A percentile compares a stretch with the other conserved stretches of the same genome.
These are phyloP conservation scores for Annona cherimola DNA, from an alignment of 164 flowering plant genomes.

Conservation along the genomic window DNA sequence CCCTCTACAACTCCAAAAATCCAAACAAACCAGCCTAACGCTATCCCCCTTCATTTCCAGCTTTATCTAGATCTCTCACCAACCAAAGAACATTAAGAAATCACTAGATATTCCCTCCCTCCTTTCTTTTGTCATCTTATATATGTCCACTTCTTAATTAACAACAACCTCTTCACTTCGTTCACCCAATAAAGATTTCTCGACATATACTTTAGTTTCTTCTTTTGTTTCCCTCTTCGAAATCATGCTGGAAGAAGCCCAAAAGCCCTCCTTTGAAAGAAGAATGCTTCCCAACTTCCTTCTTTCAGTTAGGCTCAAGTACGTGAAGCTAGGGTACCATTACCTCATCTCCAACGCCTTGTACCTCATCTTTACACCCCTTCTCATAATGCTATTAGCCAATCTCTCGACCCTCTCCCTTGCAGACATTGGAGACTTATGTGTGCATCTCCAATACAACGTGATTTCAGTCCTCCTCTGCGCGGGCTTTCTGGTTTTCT, in stretches of 20 bases:
- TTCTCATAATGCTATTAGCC: slow-evolving; percentile 28
- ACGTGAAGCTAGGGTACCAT: slow-evolving; percentile 74
- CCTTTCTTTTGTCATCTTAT: too few species aligned
- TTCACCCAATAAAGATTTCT: too few species aligned
- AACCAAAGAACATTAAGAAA: neutral
- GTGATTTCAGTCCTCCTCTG: slow-evolving; percentile 31
- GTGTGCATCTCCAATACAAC: slow-evolving; percentile 49
- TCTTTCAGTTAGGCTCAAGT: slow-evolving; percentile 48
- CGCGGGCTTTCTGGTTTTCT: slow-evolving; percentile 38
- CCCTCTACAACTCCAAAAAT: neutral
- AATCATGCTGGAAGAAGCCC: slow-evolving; percentile 4
- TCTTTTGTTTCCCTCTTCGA: neutral
- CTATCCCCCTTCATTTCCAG: neutral
- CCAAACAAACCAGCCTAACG: neutral
- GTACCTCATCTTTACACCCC: slow-evolving; percentile 44
- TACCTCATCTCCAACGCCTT: slow-evolving; percentile 57
- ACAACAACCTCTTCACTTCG: too few species aligned
- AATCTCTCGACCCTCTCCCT: slow-evolving; percentile 35
- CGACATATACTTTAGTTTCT: too few species aligned
- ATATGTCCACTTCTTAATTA: too few species aligned
- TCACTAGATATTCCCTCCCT: too few species aligned
- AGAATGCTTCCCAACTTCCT: slow-evolving; percentile 50
- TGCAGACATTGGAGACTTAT: slow-evolving; percentile 28
- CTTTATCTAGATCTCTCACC: neutral
- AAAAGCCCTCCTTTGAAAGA: neutral